Percentiles rank a stretch among this genome's conserved stretches.
Evolutionary conservation across 768 basidiomycete genomes (phyloP).

Genomic region (Pulveroboletus sp.): DNA sequence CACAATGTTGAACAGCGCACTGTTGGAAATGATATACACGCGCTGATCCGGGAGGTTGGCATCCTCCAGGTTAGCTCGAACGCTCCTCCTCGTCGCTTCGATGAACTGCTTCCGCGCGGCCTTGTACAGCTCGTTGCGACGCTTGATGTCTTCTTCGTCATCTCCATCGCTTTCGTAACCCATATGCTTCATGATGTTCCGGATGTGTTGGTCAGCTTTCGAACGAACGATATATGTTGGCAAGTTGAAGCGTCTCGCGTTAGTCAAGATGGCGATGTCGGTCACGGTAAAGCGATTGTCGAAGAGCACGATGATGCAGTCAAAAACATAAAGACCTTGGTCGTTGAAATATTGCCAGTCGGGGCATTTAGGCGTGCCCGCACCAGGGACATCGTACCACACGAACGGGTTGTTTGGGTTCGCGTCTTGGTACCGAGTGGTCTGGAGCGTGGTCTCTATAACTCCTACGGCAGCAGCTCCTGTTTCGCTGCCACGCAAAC

Average conservation of each 20-base stretch:
- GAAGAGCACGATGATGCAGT: constrained; percentile 33
- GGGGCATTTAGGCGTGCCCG: constrained; percentile 30
- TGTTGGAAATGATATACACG: constrained; percentile 27
- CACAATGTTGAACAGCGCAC: constrained; percentile 12
- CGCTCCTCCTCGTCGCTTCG: constrained; percentile 18
- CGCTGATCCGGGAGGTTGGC: constrained; percentile 21
- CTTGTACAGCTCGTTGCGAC: constrained; percentile 4
- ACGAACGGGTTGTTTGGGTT: constrained; percentile 19
- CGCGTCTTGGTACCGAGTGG: constrained; percentile 26
- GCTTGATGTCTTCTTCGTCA: constrained; percentile 10
- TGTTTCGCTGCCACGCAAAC: constrained; percentile 17
- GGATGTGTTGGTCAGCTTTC: constrained; percentile 34
- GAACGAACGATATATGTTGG: constrained; percentile 36
- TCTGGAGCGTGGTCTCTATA: constrained; percentile 28
- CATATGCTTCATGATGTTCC: constrained; percentile 23
- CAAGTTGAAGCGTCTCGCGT: constrained; percentile 30
- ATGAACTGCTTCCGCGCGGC: constrained; percentile 22
- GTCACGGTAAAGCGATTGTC: constrained; percentile 34
- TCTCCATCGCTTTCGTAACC: constrained; percentile 20
- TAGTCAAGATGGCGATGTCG: constrained; percentile 32
- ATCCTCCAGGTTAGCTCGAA: constrained; percentile 15
- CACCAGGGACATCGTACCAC: constrained; percentile 38
- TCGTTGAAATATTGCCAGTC: constrained; percentile 38
- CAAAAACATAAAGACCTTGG: constrained; percentile 36
- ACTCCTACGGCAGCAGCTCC: constrained; percentile 29